Base-by-base conservation (phyloP, 176 grass and related monocot genomes). In the Otatea glauca region DNA sequence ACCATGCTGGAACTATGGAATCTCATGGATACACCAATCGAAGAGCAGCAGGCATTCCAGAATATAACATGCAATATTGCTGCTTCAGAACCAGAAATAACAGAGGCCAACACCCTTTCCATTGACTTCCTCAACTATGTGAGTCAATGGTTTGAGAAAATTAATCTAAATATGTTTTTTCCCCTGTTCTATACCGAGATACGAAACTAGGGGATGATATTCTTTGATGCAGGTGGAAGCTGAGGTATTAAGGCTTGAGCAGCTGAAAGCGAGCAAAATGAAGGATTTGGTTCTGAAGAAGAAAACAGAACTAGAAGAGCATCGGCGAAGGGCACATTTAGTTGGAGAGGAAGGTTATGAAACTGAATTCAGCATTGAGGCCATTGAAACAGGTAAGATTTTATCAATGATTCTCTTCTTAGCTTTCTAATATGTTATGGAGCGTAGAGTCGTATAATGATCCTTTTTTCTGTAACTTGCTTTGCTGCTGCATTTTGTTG, bases 21-120 rank as follows among this genome's bases (percentile, higher is more conserved):
- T 91, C 71, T 96, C 35, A 96, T 96, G 94, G 94, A 96, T 49
- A 96, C 94, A 20, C 94, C 94, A 39, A 53, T 92, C 1, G 89
- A 93, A 88, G 87, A 97, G 70, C 94, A 97, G 74, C 87, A 93
- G 69, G 55, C 83, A 29, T 97, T 93, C 89, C 91, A 86, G 88
- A 97, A 81, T 86, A 72, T 93, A 45, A 93, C 94, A 79, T 84
- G 94, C 48, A 97, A 93, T 39, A 93, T 97, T 85, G 94, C 89
- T 80, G 94, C 94, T 58, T 90, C 89, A 77, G 94, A 97, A 58
- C 74, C 87, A 63, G 94, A 97, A 89, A 56, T 97, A 72, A 97
- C 78, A 25, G 89, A 97, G 74, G 58, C 89, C 10, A 90, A 93
- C 56, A 90, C 65, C 44, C 94, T 97, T 83, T 93, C 91, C 14